Base-by-base conservation (phyloP, 2,329 filamentous ascomycete genomes). In the Cladosporium oxysporum region DNA sequence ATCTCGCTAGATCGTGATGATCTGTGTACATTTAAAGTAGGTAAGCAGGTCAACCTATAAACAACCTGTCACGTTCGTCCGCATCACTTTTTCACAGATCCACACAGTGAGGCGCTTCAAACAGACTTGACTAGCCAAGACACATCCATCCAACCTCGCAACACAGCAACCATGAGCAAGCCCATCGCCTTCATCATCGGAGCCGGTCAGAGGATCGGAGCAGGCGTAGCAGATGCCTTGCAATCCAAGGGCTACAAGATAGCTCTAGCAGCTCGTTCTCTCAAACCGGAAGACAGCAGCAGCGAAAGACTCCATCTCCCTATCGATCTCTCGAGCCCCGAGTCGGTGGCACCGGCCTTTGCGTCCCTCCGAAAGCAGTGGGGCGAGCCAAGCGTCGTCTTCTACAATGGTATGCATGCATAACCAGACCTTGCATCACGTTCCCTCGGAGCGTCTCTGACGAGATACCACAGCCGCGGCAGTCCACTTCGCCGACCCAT, bases 201-300 rank as follows among this genome's bases (percentile, higher is more conserved):
- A 41, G 75, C 79, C 10, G 81, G 81, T 2, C 66, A 79, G 58
- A 82, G 79, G 63, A 71, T 82, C 29, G 81, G 80, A 12, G 68
- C 74, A 2, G 64, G 72, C 23, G 76, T 79, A 4, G 77, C 77
- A n/a, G 69, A 71, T 16, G 72, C 75, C 10, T 82, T 83, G 68
- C 73, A 77, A 11, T 66, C 72, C 1, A 77, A 79, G 57, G 81
- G 81, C 64, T 83, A 83, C 73, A 77, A 76, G 65, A 74, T 83
- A 29, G 81, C 79, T 10, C 70, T 79, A 5, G 78, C 76, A 14
- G 74, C 80, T 10, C 72, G 80, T 2, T 73, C 77, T n/a, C 72
- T 73, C 33, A 72, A 75, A 16, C 73, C 67, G 44, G 71, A 69
- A 5, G 62, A 68, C 7, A 64, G 63, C 16, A 66, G 57, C 14